Evolutionary conservation across 1,139 yeast genomes (phyloP).

Genomic region (Wickerhamiella infanticola): DNA sequence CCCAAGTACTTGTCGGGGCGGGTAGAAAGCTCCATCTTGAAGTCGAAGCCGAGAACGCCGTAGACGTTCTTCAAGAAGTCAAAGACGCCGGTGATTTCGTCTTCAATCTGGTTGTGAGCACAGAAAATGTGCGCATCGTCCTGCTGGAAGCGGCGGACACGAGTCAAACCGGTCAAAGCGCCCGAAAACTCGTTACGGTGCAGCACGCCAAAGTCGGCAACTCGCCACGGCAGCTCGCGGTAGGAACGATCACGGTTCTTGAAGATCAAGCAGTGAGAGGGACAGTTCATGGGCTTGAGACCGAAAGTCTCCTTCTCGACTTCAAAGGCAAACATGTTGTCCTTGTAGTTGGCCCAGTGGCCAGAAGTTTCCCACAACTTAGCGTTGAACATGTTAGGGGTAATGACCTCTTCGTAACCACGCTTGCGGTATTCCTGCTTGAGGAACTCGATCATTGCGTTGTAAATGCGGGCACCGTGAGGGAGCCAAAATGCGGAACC

Average conservation of each 20-base stretch:
- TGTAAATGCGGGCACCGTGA: conserved; percentile 93
- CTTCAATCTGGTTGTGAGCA: conserved; percentile 60
- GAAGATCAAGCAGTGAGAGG: conserved; percentile 89
- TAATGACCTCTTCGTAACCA: conserved; percentile 94
- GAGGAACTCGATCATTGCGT: conserved; percentile 60
- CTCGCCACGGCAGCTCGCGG: conserved; percentile 76
- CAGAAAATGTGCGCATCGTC: conserved; percentile 98
- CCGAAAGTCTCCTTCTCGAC: conserved; percentile 79
- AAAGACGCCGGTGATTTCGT: conserved; percentile 62
- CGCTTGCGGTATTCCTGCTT: conserved; percentile 74
- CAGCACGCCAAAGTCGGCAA: conserved; percentile 82
- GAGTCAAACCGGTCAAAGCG: conserved; percentile 81
- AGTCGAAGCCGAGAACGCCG: conserved; percentile 58
- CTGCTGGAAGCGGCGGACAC: conserved; percentile 94
- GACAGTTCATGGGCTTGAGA: conserved; percentile 96
- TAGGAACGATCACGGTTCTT: conserved; percentile 72
- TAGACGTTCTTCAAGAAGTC: conserved; percentile 66
- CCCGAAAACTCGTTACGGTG: conserved; percentile 96
- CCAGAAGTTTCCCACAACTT: conserved; percentile 97
- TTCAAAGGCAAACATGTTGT: conserved; percentile 92
- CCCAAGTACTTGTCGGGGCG: conserved; percentile 84
- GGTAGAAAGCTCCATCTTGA: conserved; percentile 68
- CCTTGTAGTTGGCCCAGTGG: conserved; percentile 95
- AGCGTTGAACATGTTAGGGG: conserved; percentile 93
- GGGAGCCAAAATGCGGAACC: conserved; percentile 97